phyloP scores from a whole-genome alignment of 768 basidiomycete genomes.

The Chalciporus piperatus region DNA sequence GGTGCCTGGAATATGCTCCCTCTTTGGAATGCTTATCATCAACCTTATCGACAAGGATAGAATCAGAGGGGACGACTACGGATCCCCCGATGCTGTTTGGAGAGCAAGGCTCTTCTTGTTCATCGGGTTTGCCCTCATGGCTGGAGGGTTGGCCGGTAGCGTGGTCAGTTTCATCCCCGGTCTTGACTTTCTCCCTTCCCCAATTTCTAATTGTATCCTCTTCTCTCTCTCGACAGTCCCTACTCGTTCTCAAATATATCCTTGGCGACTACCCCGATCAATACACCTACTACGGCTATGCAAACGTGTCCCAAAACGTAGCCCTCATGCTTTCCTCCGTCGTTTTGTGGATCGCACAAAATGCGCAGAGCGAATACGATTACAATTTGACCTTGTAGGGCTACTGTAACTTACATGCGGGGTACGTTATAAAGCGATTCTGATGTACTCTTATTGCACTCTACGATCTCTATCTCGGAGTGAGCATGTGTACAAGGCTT shows the following conservation, averaged over 20 bases:
- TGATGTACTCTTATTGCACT: constrained; percentile 9
- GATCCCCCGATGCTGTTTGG: constrained; percentile 86
- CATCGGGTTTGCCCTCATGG: constrained; percentile 95
- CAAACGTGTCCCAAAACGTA: constrained; percentile 93
- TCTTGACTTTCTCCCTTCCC: background rate
- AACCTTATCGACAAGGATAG: constrained; percentile 95
- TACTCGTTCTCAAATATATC: constrained; percentile 89
- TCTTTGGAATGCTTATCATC: constrained; percentile 89
- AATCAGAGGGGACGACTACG: constrained; percentile 76
- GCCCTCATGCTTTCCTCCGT: constrained; percentile 81
- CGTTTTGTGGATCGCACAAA: constrained; percentile 92
- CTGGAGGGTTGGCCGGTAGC: constrained; percentile 95
- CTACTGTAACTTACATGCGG: background rate
- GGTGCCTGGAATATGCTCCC: constrained; percentile 93
- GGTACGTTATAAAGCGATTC: constrained; percentile 1
- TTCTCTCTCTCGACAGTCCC: constrained; percentile 48
- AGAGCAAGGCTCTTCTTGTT: constrained; percentile 87
- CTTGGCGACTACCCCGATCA: constrained; percentile 67
- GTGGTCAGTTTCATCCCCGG: constrained; percentile 57
- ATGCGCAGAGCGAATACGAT: constrained; percentile 82
- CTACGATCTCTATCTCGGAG: constrained; percentile 8
- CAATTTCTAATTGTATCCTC: background rate
- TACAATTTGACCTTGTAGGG: constrained; percentile 76
- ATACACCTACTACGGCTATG: constrained; percentile 89
- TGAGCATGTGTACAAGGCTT: background rate